These are phyloP conservation scores for Pythium apleroticum DNA, from an alignment of 352 stramenopile species.

Conservation along the genomic window DNA sequence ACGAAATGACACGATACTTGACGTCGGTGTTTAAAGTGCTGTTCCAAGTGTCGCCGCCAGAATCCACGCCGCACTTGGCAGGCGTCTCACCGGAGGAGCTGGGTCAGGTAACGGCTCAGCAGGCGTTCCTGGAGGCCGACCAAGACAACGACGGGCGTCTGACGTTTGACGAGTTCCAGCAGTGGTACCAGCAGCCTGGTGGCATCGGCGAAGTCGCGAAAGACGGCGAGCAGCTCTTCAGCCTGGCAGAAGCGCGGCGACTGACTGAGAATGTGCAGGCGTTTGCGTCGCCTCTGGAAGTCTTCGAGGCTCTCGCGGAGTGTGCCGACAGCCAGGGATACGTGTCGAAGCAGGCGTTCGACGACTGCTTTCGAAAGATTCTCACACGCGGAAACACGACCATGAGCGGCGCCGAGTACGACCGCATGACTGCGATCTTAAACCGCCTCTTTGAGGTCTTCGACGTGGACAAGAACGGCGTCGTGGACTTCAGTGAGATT, in stretches of 20 bases:
- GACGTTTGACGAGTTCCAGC: constrained; percentile 84
- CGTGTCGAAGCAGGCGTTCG: constrained; percentile 70
- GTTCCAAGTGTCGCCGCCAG: constrained; percentile 54
- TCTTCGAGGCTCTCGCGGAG: constrained; percentile 75
- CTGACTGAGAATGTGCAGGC: constrained; percentile 71
- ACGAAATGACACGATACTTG: constrained; percentile 87
- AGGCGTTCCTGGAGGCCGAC: constrained; percentile 73
- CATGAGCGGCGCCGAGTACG: constrained; percentile 50
- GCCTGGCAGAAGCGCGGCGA: constrained; percentile 59
- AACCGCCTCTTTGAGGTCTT: constrained; percentile 83
- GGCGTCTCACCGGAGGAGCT: constrained; percentile 76
- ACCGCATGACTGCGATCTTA: constrained; percentile 72
- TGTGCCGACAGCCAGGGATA: constrained; percentile 70
- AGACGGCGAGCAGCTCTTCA: constrained; percentile 79
- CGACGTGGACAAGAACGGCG: constrained; percentile 82
- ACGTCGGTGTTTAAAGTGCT: constrained; percentile 87
- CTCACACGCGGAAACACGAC: constrained; percentile 47
- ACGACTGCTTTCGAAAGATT: constrained; percentile 76
- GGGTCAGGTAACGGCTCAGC: constrained; percentile 72
- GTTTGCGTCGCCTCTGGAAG: constrained; percentile 70
- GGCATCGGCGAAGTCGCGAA: constrained; percentile 76
- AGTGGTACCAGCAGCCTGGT: constrained; percentile 80
- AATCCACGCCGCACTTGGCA: constrained; percentile 37
- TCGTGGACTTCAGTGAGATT: constrained; percentile 88
- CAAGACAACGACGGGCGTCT: constrained; percentile 71